A percentile compares a stretch with the other conserved stretches of the same genome.
phyloP scores from a whole-genome alignment of 2,329 filamentous ascomycete genomes.

The Lasiodiplodia hormozganensis region DNA sequence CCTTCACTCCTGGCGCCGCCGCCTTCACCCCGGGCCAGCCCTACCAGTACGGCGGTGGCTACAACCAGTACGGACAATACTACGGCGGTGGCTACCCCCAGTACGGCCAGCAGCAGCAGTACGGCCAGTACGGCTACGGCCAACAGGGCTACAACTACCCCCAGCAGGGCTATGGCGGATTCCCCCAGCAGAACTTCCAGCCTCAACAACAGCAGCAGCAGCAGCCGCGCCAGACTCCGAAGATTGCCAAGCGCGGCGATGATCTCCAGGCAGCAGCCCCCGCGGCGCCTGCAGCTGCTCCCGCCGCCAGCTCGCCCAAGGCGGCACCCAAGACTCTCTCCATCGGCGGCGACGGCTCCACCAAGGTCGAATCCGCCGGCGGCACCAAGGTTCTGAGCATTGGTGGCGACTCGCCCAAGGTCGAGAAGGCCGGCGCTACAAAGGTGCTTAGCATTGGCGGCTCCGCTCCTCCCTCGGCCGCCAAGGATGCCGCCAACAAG shows the following conservation, averaged over 20 bases:
- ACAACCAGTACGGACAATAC: slow-evolving; percentile 49
- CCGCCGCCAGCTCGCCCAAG: slow-evolving; percentile 52
- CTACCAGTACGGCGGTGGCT: slow-evolving; percentile 62
- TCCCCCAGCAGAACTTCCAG: slow-evolving; percentile 29
- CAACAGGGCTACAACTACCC: slow-evolving; percentile 39
- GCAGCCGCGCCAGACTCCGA: slow-evolving; percentile 61
- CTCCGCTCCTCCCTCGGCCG: slow-evolving; percentile 53
- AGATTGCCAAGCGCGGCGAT: slow-evolving; percentile 68
- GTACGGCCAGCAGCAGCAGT: slow-evolving; percentile 56
- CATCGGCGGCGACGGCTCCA: slow-evolving; percentile 47
- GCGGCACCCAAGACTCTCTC: slow-evolving; percentile 28
- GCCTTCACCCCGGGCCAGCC: slow-evolving; percentile 75
- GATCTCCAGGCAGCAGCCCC: slow-evolving; percentile 55
- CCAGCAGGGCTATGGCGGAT: slow-evolving; percentile 30
- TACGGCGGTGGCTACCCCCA: slow-evolving; percentile 38
- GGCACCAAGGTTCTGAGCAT: slow-evolving; percentile 68
- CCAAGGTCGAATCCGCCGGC: slow-evolving; percentile 70
- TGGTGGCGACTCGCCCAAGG: slow-evolving; percentile 64
- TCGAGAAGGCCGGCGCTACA: slow-evolving; percentile 57
- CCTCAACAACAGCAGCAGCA: slow-evolving; percentile 35
- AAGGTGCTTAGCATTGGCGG: slow-evolving; percentile 82
- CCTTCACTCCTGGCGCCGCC: slow-evolving; percentile 74
- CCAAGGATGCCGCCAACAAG: slow-evolving; percentile 51
- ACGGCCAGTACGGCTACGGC: slow-evolving; percentile 60
- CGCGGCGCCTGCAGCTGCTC: slow-evolving; percentile 46